Percentiles rank a stretch among this genome's conserved stretches.
phyloP scores from a whole-genome alignment of 176 grass and related monocot genomes.

The Aegilops tauschii region DNA sequence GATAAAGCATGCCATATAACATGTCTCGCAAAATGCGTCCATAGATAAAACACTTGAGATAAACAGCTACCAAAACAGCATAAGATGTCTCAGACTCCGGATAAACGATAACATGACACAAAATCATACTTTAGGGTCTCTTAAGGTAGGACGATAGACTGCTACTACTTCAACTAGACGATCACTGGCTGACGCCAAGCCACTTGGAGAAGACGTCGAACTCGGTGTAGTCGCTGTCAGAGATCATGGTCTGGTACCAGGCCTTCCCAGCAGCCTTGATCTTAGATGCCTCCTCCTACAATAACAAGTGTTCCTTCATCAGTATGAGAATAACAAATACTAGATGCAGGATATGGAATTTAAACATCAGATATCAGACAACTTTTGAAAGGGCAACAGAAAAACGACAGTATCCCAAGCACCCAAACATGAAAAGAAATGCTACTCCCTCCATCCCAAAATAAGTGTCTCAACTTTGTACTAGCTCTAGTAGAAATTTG shows the following conservation, averaged over 20 bases:
- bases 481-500: too few relatives aligned
- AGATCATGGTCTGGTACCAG: conserved; percentile 88
- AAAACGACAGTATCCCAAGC: neutral
- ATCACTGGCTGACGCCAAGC: conserved; percentile 75
- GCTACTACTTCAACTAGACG: neutral
- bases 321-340: neutral
- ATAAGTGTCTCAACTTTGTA: too few relatives aligned
- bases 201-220: conserved; percentile 86
- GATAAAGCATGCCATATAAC: neutral
- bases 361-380: neutral
- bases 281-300: conserved; percentile 45
- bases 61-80: conserved; percentile 21
- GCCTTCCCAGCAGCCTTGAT: conserved; percentile 68
- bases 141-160: neutral
- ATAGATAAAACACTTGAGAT: neutral
- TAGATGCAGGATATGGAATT: neutral
- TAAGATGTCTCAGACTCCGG: neutral
- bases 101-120: conserved; percentile 5
- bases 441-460: neutral
- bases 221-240: conserved; percentile 66
- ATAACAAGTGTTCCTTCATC: neutral
- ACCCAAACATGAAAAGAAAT: neutral
- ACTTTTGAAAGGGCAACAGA: neutral
- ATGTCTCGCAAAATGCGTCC: neutral
- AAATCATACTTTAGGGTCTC: neutral